Conservation (phyloP, 2,329 filamentous ascomycete species). For the Clarireedia homoeocarpa region DNA sequence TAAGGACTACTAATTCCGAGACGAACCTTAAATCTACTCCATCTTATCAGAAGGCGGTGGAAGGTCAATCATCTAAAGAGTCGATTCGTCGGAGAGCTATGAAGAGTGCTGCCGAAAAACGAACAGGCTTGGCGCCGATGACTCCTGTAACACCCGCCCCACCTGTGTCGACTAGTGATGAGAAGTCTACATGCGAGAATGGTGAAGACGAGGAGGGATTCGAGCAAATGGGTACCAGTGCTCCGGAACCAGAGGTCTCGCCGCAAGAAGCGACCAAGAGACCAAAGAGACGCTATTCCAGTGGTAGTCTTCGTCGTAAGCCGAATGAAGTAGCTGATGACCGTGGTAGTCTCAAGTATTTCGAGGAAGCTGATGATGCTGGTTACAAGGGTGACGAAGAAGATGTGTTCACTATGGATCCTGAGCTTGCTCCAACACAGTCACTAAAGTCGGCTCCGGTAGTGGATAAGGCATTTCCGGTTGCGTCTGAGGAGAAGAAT, state of each 20-base stretch:
- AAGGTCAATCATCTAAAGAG: slow-evolving; percentile 36
- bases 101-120: slow-evolving; percentile 22
- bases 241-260: slow-evolving; percentile 51
- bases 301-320: slow-evolving; percentile 69
- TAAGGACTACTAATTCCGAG: slow-evolving; percentile 27
- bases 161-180: slow-evolving; percentile 3
- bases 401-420: slow-evolving; percentile 63
- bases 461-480: background rate
- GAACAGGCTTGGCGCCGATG: slow-evolving; percentile 11
- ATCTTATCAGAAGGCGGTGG: slow-evolving; percentile 9
- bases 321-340: slow-evolving; percentile 63
- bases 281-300: slow-evolving; percentile 72
- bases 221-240: slow-evolving; percentile 48
- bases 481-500: background rate
- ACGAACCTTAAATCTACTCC: slow-evolving; percentile 25
- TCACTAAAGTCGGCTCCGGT: background rate
- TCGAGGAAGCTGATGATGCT: slow-evolving; percentile 80
- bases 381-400: slow-evolving; percentile 70
- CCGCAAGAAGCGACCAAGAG: slow-evolving; percentile 16
- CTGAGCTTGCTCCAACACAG: slow-evolving; percentile 17
- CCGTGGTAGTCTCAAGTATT: slow-evolving; percentile 78
- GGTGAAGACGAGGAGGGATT: slow-evolving; percentile 29
- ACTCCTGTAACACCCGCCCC: slow-evolving; percentile 7
- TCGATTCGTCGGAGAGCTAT: slow-evolving; percentile 29
- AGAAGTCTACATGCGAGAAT: slow-evolving; percentile 11